Evolutionary conservation across 1,284 basidiomycete genomes (phyloP).

Genomic region (Ganoderma multipileum): DNA sequence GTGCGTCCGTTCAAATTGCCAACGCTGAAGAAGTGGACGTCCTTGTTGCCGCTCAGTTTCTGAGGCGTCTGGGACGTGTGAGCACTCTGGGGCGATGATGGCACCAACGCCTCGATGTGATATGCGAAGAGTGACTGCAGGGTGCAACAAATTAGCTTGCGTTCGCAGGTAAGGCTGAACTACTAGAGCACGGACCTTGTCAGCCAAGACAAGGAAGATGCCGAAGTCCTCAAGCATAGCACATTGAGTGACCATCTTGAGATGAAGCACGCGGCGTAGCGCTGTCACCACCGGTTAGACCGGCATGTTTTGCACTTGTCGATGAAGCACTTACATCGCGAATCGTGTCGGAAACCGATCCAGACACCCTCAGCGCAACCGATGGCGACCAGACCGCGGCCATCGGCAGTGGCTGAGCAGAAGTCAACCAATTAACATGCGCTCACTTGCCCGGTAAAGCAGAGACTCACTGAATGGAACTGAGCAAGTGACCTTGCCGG

Average conservation of each 20-base stretch:
- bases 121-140: slow-evolving; percentile 81
- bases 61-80: slow-evolving; percentile 80
- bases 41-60: slow-evolving; percentile 86
- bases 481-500: slow-evolving; percentile 92
- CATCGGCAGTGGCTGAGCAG: slow-evolving; percentile 76
- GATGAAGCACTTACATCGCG: slow-evolving; percentile 64
- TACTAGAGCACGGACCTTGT: slow-evolving; percentile 64
- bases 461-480: slow-evolving; percentile 84
- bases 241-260: slow-evolving; percentile 92
- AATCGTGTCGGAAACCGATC: slow-evolving; percentile 93
- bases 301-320: not conserved
- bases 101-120: slow-evolving; percentile 95
- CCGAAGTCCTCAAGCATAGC: slow-evolving; percentile 95
- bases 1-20: slow-evolving; percentile 87
- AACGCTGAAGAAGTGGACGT: slow-evolving; percentile 94
- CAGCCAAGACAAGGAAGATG: slow-evolving; percentile 93
- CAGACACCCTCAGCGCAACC: slow-evolving; percentile 97
- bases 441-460: not conserved
- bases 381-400: slow-evolving; percentile 86
- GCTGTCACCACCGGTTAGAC: slow-evolving; percentile 49
- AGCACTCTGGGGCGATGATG: slow-evolving; percentile 73
- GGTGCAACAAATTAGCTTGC: not conserved
- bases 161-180: not conserved
- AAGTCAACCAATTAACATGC: not conserved
- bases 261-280: slow-evolving; percentile 87